A percentile compares a stretch with the other conserved stretches of the same genome.
phyloP scores from a whole-genome alignment of 2,329 filamentous ascomycete genomes.

The Penicillium sp. region DNA sequence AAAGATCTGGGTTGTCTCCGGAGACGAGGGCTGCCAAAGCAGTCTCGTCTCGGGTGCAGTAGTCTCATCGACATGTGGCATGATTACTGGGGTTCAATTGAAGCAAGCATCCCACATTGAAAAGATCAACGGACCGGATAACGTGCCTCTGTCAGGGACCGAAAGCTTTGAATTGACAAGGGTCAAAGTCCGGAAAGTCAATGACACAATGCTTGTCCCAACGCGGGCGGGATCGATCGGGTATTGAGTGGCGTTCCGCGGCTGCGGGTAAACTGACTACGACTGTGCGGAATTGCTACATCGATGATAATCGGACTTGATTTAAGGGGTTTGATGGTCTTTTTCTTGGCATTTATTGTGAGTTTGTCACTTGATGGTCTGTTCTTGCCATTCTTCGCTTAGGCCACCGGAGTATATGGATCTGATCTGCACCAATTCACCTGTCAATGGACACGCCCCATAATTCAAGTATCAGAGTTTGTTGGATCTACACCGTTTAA shows the following conservation, averaged over 20 bases:
- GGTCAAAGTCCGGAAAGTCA: not conserved
- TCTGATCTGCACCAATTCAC: too few species aligned
- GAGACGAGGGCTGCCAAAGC: conserved; percentile 67
- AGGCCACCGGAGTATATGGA: too few species aligned
- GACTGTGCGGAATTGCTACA: not conserved
- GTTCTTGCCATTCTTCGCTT: too few species aligned
- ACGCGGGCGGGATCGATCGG: conserved; percentile 17
- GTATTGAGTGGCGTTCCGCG: conserved; percentile 18
- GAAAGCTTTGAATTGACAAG: not conserved
- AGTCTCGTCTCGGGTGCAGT: conserved; percentile 33
- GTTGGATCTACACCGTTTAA: too few species aligned
- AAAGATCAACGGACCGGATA: too few species aligned
- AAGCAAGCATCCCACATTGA: too few species aligned
- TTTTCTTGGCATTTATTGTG: too few species aligned
- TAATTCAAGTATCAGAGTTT: too few species aligned
- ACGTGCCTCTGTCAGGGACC: not conserved
- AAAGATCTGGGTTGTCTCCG: conserved; percentile 63
- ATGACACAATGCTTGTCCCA: conserved; percentile 7
- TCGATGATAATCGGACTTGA: not conserved
- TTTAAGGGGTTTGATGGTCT: not conserved
- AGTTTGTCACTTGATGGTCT: too few species aligned
- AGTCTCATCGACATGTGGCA: conserved; percentile 20
- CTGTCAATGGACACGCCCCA: too few species aligned
- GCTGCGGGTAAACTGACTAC: conserved; percentile 11
- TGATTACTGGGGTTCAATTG: conserved; percentile 4